A percentile compares a stretch with the other conserved stretches of the same genome.
Conservation (phyloP, 2,329 filamentous ascomycete species). For the Annulohypoxylon truncatum region DNA sequence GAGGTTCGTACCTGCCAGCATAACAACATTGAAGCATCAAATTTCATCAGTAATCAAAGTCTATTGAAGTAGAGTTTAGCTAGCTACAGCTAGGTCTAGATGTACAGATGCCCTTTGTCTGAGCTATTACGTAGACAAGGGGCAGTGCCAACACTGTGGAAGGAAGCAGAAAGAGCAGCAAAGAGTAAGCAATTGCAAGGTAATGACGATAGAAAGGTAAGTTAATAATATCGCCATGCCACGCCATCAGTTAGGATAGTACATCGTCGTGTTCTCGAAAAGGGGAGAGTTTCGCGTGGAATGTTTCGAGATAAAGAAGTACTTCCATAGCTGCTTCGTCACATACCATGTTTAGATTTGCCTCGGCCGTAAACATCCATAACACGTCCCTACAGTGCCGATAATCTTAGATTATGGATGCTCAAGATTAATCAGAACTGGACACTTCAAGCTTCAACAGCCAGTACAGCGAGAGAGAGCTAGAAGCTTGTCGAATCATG, state of each 20-base stretch:
- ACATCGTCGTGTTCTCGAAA: constrained; percentile 24
- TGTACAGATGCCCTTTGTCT: neutral
- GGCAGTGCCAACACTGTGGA: constrained; percentile 35
- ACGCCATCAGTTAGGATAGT: constrained; percentile 43
- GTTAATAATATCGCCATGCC: constrained; percentile 33
- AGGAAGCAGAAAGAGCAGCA: neutral
- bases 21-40: constrained; percentile 11
- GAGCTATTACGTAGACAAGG: too few relatives aligned
- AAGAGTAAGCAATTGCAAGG: constrained; percentile 40
- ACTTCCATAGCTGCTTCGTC: constrained; percentile 34
- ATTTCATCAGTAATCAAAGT: constrained; percentile 14
- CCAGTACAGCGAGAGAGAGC: constrained; percentile 9
- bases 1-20: neutral
- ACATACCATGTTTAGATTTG: constrained; percentile 32
- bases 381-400: constrained; percentile 35
- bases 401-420: neutral
- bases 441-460: constrained; percentile 19
- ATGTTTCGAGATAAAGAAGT: constrained; percentile 34
- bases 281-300: constrained; percentile 12
- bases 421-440: constrained; percentile 7
- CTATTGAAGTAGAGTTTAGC: neutral
- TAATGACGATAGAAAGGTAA: constrained; percentile 40
- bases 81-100: neutral
- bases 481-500: constrained; percentile 45
- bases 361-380: constrained; percentile 26